Percentiles rank a stretch among this genome's conserved stretches.
These are phyloP conservation scores for Pleodorina starrii DNA, from an alignment of 139 green algal species.

Conservation along the genomic window DNA sequence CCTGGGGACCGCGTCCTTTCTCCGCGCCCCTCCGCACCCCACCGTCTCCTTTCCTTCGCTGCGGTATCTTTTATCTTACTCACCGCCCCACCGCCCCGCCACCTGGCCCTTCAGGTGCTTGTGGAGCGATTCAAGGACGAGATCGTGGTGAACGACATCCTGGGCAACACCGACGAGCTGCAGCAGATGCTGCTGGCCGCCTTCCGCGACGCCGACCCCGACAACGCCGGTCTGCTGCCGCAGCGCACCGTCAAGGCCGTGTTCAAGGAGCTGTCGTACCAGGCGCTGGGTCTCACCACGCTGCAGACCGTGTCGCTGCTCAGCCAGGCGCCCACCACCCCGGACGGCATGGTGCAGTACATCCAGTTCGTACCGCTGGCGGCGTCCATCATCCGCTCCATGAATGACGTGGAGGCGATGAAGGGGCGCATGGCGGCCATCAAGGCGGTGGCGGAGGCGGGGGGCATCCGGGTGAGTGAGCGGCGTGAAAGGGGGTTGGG, in stretches of 20 bases:
- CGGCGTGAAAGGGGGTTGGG: not conserved
- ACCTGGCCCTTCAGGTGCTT: too few species aligned
- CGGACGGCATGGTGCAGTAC: conserved; percentile 60
- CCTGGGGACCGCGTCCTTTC: too few species aligned
- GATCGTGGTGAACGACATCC: conserved; percentile 59
- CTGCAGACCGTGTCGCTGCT: conserved; percentile 59
- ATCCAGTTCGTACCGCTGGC: conserved; percentile 62
- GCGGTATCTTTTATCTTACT: too few species aligned
- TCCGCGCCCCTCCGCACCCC: too few species aligned
- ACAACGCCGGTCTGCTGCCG: conserved; percentile 49
- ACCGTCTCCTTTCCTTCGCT: too few species aligned
- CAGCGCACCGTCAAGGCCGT: conserved; percentile 56
- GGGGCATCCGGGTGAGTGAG: conserved; percentile 46
- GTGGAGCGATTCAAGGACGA: conserved; percentile 66
- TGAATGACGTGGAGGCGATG: conserved; percentile 62
- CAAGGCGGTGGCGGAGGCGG: conserved; percentile 50
- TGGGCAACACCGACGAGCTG: conserved; percentile 67
- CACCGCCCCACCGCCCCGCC: too few species aligned
- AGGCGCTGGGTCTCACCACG: conserved; percentile 57
- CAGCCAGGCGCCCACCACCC: conserved; percentile 57
- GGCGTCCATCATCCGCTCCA: conserved; percentile 57
- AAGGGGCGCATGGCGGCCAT: conserved; percentile 61
- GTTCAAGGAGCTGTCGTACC: conserved; percentile 60
- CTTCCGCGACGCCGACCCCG: conserved; percentile 56
- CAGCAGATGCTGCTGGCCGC: conserved; percentile 57